Conservation (phyloP, 148 eudicot species). For the Polygonum maritimum region DNA sequence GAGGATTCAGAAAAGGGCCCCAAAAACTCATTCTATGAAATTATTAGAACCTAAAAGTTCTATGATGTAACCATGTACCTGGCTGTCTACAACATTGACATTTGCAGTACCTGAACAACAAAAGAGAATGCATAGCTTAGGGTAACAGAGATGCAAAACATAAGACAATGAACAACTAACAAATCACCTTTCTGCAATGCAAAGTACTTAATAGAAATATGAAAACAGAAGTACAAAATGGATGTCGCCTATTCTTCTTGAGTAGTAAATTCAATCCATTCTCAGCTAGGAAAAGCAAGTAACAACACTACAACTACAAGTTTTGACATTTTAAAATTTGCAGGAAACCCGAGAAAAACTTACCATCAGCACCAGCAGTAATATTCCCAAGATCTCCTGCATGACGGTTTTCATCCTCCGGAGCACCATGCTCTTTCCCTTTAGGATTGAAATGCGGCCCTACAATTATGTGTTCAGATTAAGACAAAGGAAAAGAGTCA, state of each 20-base stretch:
- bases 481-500: background rate
- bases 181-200: background rate
- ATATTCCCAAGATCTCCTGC: constrained; percentile 97
- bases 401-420: constrained; percentile 79
- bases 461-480: constrained; percentile 10
- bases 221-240: background rate
- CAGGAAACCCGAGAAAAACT: background rate
- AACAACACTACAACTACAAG: background rate
- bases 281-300: background rate
- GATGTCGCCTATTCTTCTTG: background rate
- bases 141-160: background rate
- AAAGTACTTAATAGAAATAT: background rate
- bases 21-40: background rate
- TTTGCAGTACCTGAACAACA: constrained; percentile 61
- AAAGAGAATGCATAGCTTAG: background rate
- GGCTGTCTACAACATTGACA: constrained; percentile 64
- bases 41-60: background rate
- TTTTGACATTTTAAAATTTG: background rate
- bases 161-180: too few relatives aligned
- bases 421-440: constrained; percentile 88
- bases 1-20: background rate
- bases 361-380: constrained; percentile 89
- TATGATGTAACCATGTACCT: constrained; percentile 26
- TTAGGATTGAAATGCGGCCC: constrained; percentile 94
- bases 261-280: background rate